These are phyloP conservation scores for Bipolaris cookei DNA, from an alignment of 2,329 filamentous ascomycete genomes.

Conservation along the genomic window DNA sequence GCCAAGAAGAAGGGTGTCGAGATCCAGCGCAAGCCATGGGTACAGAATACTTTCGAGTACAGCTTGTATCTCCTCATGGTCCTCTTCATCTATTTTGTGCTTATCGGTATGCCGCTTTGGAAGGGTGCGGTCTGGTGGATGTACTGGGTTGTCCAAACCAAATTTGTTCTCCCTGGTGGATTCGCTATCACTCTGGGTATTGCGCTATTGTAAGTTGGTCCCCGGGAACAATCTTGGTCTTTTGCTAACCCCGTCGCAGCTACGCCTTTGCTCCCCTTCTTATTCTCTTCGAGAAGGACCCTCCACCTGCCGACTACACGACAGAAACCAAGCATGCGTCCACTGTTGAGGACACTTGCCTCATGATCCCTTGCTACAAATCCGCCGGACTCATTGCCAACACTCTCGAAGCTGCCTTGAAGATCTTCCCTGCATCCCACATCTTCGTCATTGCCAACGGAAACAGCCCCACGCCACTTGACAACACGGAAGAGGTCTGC, in stretches of 20 bases:
- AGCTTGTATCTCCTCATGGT: slow-evolving; percentile 45
- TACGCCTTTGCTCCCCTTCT: slow-evolving; percentile 42
- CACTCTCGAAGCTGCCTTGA: slow-evolving; percentile 22
- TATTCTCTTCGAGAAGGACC: slow-evolving; percentile 44
- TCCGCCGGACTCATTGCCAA: slow-evolving; percentile 19
- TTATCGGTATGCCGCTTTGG: slow-evolving; percentile 56
- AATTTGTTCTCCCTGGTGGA: slow-evolving; percentile 51
- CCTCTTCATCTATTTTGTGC: slow-evolving; percentile 55
- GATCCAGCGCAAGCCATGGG: slow-evolving; percentile 44
- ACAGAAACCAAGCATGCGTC: slow-evolving; percentile 34
- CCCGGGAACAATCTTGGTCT: slow-evolving; percentile 5
- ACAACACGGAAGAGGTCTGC: slow-evolving; percentile 26
- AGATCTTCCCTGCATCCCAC: slow-evolving; percentile 23
- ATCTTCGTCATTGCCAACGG: slow-evolving; percentile 28
- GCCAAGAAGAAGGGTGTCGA: slow-evolving; percentile 31
- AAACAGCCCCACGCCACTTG: slow-evolving; percentile 21
- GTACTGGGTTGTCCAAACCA: slow-evolving; percentile 30
- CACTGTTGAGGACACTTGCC: slow-evolving; percentile 36
- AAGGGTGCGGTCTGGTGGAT: slow-evolving; percentile 45
- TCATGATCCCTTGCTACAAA: slow-evolving; percentile 25
- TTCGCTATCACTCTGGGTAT: slow-evolving; percentile 50
- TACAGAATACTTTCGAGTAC: slow-evolving; percentile 50
- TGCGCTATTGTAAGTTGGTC: slow-evolving; percentile 20
- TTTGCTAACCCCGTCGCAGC: slow-evolving; percentile 1
- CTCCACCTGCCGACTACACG: slow-evolving; percentile 26